Conservation (phyloP, 2,329 filamentous ascomycete species). For the Verticillium nonalfalfae region DNA sequence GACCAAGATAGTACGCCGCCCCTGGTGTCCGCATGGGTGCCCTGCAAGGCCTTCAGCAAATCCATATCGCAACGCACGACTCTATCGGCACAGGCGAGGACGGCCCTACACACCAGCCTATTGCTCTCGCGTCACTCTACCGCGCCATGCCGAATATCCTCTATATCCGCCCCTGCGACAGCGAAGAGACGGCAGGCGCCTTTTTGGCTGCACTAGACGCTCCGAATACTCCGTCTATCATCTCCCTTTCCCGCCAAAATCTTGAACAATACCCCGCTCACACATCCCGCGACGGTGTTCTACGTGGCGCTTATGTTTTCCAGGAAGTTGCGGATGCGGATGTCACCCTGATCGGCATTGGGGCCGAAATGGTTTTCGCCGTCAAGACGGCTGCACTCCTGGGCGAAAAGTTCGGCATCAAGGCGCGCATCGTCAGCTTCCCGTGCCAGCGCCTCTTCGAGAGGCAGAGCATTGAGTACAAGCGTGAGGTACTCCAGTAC, state of each 20-base stretch:
- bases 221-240: constrained; percentile 34
- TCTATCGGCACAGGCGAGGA: constrained; percentile 53
- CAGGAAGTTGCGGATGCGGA: constrained; percentile 34
- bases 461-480: constrained; percentile 32
- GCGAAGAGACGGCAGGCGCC: constrained; percentile 49
- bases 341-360: constrained; percentile 33
- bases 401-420: constrained; percentile 28
- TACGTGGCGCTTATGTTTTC: constrained; percentile 37
- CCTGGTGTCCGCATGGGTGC: constrained; percentile 56
- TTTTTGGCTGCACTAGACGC: constrained; percentile 39
- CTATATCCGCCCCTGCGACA: constrained; percentile 53
- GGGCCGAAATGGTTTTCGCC: constrained; percentile 25
- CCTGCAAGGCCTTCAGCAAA: constrained; percentile 44
- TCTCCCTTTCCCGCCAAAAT: constrained; percentile 39
- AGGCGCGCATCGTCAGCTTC: constrained; percentile 32
- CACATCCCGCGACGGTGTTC: constrained; percentile 30
- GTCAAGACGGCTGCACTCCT: constrained; percentile 25
- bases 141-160: constrained; percentile 56
- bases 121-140: constrained; percentile 48
- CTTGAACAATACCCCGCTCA: constrained; percentile 29
- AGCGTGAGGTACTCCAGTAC: constrained; percentile 33
- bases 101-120: constrained; percentile 56
- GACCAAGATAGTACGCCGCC: constrained; percentile 36
- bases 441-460: constrained; percentile 37
- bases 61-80: constrained; percentile 57